Evolutionary conservation across 108 stramenopile genomes (phyloP), one percentile per base, ranked within the genome.

Genomic region (Hondaea fermentalgiana): DNA sequence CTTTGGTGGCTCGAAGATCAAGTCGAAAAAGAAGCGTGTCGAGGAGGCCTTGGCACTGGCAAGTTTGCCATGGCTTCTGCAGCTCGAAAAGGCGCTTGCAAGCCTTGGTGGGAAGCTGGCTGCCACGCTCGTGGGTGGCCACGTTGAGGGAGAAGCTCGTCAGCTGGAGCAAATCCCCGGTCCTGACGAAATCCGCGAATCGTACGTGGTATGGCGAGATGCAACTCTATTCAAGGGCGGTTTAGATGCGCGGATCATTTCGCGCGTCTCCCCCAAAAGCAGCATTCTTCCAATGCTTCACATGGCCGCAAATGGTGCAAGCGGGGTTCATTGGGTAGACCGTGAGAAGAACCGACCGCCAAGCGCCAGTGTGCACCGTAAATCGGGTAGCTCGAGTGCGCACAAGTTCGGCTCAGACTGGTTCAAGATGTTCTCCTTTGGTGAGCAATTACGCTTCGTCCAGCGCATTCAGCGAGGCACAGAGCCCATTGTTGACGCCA

Each of bases 191-290:
- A 44, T 88, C 28, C 72, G 88, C 29, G 88, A 90, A 5, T 44
- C 72, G 23, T 91, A 91, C 55, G 69, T 90, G 23, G 87, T 44
- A 17, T 91, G 91, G 91, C 5, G 90, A 44, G 53, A 69, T 21
- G 89, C 90, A 8, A 69, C 89, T 87, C 88, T 91, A 8, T 53
- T 91, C 88, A n/a, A 76, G 35, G 90, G 69, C 28, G 91, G 91
- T 14, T 90, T 88, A 45, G 91, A 91, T 51, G 14, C 90, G 16
- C 59, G 35, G 23, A 72, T 90, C 72, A 87, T 83, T 6, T 8
- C 76, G n/a, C 45, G 51, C 6, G 51, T 45, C n/a, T 53, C 49
- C 21, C 25, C 35, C 64, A 69, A 69, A 17, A 69, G 42, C 42
- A 28, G 51, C 51, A 14, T 53, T 12, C 23, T 83, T 8, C 16